Evolutionary conservation across 2,329 filamentous ascomycete genomes (phyloP), one percentile per base, ranked within the genome.

Genomic region (Nannizzia gypsea): DNA sequence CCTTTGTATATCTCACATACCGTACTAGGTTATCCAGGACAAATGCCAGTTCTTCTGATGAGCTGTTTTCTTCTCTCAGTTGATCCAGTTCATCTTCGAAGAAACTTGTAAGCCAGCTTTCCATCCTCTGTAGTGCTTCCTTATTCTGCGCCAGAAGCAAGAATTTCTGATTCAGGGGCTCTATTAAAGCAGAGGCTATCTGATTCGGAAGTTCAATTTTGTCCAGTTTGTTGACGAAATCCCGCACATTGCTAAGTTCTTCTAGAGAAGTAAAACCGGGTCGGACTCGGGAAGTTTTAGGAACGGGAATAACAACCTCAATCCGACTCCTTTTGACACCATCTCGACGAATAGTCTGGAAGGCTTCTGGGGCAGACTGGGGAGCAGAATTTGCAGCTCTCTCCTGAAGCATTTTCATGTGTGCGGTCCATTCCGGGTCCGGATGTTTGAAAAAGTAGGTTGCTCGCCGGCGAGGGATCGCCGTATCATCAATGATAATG

Each of bases 161-260:
- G 59, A 78, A 81, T 68, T 92, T 93, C 69, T 92, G 89, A 1
- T 92, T 80, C 31, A 95, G 76, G 2, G 86, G 86, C 67, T 95
- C 88, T 1, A 81, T 82, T 13, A 95, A 76, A 3, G 88, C 83
- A 3, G 90, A 88, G 44, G 90, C 83, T 1, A 95, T 78, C 71
- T 95, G 90, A 63, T 88, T 90, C 0, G 90, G 90, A 44, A 90
- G 75, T 70, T 93, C 88, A 26, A 95, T 84, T 64, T 81, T 87
- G 65, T 95, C 89, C 6, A 95, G 72, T 60, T 82, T 87, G 50
- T 82, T 80, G 4, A 90, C 85, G 62, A 95, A 86, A 56, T 83
- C 79, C 24, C 83, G 77, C 11, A 84, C 84, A 62, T 79, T 85
- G 66, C 90, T 86, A 59, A 95, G 83, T 67, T 95, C 90, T 68